Evolutionary conservation across 2,329 filamentous ascomycete species (phyloP).

Genomic region (Pestalotiopsis sp.): DNA sequence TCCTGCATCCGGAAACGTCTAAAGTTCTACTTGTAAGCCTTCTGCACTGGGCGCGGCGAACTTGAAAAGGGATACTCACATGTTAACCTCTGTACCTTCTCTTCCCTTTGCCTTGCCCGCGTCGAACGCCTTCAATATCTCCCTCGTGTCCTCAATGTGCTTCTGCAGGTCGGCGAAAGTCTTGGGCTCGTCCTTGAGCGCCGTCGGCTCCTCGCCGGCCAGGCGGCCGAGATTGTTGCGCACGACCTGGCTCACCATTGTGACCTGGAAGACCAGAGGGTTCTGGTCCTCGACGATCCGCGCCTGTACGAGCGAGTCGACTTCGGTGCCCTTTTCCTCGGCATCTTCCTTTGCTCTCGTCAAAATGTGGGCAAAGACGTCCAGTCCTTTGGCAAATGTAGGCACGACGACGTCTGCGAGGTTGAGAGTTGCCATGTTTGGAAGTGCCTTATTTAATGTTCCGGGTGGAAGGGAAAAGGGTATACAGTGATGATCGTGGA

Average conservation of each 20-base stretch:
- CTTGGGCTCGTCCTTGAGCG: constrained; percentile 29
- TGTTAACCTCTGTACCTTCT: neutral
- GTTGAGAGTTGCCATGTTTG: neutral
- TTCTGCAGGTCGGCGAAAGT: constrained; percentile 34
- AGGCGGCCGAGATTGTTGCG: neutral
- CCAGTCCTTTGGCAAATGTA: constrained; percentile 1
- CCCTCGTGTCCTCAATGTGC: constrained; percentile 32
- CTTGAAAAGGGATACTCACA: too few species aligned
- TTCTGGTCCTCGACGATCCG: constrained; percentile 42
- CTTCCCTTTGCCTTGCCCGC: neutral
- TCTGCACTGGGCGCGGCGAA: rapidly evolving
- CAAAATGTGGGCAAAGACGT: constrained; percentile 27
- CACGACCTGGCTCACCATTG: neutral
- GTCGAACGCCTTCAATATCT: constrained; percentile 19
- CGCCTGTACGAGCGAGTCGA: constrained; percentile 27
- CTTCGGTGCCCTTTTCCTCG: constrained; percentile 21
- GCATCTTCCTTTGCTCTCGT: constrained; percentile 34
- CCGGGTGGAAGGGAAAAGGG: neutral
- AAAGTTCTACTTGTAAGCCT: neutral
- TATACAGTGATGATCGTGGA: neutral
- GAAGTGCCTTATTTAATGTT: neutral
- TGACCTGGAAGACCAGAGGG: constrained; percentile 28
- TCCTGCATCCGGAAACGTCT: neutral
- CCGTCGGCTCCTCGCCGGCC: neutral
- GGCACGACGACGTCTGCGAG: constrained; percentile 1